Base-by-base conservation (phyloP, 2,329 filamentous ascomycete species). In the Ilyonectria robusta region DNA sequence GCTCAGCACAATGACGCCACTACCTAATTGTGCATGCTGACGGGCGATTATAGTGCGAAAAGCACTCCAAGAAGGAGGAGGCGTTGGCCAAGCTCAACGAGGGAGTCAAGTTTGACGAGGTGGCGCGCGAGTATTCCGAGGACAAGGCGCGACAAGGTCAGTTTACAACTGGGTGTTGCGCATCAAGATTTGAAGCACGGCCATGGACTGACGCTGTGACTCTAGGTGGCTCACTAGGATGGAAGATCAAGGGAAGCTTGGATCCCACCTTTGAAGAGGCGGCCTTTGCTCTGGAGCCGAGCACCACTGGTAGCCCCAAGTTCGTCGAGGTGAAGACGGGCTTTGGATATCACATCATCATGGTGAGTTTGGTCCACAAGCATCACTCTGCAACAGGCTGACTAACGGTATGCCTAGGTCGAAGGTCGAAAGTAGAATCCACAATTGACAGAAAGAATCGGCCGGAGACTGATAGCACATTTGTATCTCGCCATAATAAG, bases 281-380 rank as follows among this genome's bases (percentile, higher is more conserved):
- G 10, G 93, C 93, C 9, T 94, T 91, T 78, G 87, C 86, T 29
- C 84, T 95, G 40, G 89, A 92, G 72, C 81, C 87, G 1, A 93
- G 91, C 75, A 90, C 89, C 9, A 91, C 89, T 13, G 83, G 78
- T 13, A 90, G 82, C 65, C 91, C 92, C 2, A 91, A 90, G 76
- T 87, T 88, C 76, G 92, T 84, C 1, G 91, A 94, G 82, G 90
- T 86, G 23, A 94, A 93, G 84, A 94, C 93, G 1, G 85, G 84
- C 1, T 91, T 93, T 81, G 93, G 93, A 1, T 94, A 94, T 83
- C 93, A 95, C 79, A 89, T 95, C 70, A 89, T 95, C 71, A 94
- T 94, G 90, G 92, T 94, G 68, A 60, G 81, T 74, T 53, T 29
- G 10, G 26, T 37, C n/a, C 29, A 3, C n/a, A n/a, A 26, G 13